Conservation (phyloP, 176 grass and related monocot genomes). For the Avena atlantica region DNA sequence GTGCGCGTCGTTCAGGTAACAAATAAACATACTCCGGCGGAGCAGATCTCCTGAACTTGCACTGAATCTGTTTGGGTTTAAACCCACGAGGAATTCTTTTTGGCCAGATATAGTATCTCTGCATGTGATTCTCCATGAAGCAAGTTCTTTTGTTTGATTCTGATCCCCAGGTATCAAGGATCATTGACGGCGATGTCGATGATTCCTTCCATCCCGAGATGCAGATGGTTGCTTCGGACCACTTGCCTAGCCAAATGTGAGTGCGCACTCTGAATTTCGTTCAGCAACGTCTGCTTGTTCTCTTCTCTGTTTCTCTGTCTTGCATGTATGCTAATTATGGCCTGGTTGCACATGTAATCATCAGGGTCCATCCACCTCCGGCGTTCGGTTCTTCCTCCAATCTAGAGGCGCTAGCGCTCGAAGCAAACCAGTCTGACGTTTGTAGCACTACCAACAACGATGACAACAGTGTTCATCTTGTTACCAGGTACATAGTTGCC, state of each 20-base stretch:
- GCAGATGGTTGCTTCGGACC: background rate
- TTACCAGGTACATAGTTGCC: slow-evolving; percentile 48
- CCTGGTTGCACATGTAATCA: background rate
- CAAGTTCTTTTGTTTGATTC: background rate
- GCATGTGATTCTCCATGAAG: background rate
- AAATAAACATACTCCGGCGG: background rate
- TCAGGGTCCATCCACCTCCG: slow-evolving; percentile 67
- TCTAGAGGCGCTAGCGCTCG: slow-evolving; percentile 60
- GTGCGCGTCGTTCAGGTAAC: slow-evolving; percentile 51
- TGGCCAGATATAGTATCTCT: background rate
- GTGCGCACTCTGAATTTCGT: background rate
- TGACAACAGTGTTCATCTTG: slow-evolving; percentile 56
- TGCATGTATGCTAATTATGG: background rate
- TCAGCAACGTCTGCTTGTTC: background rate
- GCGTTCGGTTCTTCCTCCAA: slow-evolving; percentile 73
- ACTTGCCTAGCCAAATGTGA: background rate
- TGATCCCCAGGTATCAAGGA: background rate
- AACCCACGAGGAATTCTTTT: background rate
- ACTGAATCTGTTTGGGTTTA: background rate
- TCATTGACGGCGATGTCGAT: background rate
- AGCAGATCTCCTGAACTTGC: background rate
- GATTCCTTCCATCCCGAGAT: background rate
- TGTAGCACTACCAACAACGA: slow-evolving; percentile 39
- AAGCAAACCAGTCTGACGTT: slow-evolving; percentile 39
- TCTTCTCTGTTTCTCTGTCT: background rate